Conservation (phyloP, 345 rosid species). For the Cardiospermum halicacabum region DNA sequence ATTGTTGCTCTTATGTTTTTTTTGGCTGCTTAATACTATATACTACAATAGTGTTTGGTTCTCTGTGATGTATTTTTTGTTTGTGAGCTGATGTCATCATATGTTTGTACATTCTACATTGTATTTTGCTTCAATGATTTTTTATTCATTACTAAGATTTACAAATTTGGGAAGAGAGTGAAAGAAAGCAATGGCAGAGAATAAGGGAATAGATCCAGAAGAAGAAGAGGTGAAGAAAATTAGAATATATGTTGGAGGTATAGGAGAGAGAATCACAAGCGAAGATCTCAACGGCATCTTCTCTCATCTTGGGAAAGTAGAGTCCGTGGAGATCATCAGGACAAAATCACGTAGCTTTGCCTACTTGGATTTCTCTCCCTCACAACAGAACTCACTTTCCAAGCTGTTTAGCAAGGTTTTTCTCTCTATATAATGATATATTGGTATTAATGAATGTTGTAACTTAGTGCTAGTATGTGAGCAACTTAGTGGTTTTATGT, state of each 20-base stretch:
- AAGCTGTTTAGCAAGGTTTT: slow-evolving; percentile 76
- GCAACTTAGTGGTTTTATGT: too few relatives aligned
- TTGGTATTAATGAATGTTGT: too few relatives aligned
- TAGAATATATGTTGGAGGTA: slow-evolving; percentile 73
- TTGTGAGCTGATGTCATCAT: too few relatives aligned
- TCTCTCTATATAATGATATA: not conserved
- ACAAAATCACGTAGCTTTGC: slow-evolving; percentile 95
- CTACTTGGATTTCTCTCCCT: slow-evolving; percentile 63
- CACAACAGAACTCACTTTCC: slow-evolving; percentile 51
- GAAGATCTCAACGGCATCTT: slow-evolving; percentile 61
- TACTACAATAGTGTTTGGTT: too few relatives aligned
- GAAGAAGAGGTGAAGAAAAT: slow-evolving; percentile 10
- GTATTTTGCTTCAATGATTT: too few relatives aligned
- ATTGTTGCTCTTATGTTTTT: too few relatives aligned
- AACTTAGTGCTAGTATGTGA: too few relatives aligned
- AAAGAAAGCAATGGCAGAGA: slow-evolving; percentile 5
- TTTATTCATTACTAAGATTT: too few relatives aligned
- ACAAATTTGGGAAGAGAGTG: slow-evolving; percentile 1
- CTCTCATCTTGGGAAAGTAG: slow-evolving; percentile 45
- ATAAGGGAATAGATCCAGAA: not conserved
- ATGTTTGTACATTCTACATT: too few relatives aligned
- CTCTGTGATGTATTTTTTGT: too few relatives aligned
- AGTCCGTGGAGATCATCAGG: slow-evolving; percentile 53
- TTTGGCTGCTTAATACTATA: too few relatives aligned
- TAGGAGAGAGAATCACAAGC: slow-evolving; percentile 61